Evolutionary conservation across 495 filamentous ascomycete genomes (phyloP).

Genomic region (Podospora sp.): DNA sequence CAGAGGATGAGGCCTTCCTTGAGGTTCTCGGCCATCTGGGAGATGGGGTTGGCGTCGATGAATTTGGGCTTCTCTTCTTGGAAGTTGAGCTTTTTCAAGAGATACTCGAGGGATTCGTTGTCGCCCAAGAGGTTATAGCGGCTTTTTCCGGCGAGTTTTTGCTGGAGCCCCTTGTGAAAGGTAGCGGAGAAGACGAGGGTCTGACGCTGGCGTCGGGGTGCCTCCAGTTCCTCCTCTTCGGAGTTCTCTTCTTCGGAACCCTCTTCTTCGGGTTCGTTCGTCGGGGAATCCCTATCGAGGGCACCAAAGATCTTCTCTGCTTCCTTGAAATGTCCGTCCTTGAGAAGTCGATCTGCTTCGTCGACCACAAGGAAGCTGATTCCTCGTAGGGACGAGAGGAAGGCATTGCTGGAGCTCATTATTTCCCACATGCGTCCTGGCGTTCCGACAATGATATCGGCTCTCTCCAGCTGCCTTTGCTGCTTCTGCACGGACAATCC

Average conservation of each 20-base stretch:
- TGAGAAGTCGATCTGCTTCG: slow-evolving; percentile 90
- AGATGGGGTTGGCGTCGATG: slow-evolving; percentile 83
- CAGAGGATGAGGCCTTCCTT: slow-evolving; percentile 93
- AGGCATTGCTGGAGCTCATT: slow-evolving; percentile 60
- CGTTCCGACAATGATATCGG: slow-evolving; percentile 89
- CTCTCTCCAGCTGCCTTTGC: slow-evolving; percentile 71
- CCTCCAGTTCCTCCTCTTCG: slow-evolving; percentile 31
- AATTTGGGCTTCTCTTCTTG: slow-evolving; percentile 80
- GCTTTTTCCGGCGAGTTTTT: slow-evolving; percentile 81
- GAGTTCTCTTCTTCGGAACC: slow-evolving; percentile 39
- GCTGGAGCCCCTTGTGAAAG: slow-evolving; percentile 85
- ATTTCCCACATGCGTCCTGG: slow-evolving; percentile 95
- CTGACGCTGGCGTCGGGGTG: slow-evolving; percentile 59
- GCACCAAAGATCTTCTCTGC: slow-evolving; percentile 79
- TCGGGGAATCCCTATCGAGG: slow-evolving; percentile 56
- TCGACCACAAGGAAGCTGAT: slow-evolving; percentile 88
- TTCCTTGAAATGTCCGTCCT: slow-evolving; percentile 94
- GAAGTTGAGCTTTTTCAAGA: slow-evolving; percentile 89
- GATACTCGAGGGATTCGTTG: slow-evolving; percentile 85
- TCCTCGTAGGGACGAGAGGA: slow-evolving; percentile 62
- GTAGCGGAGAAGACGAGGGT: slow-evolving; percentile 97
- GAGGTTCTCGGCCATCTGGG: slow-evolving; percentile 82
- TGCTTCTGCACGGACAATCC: slow-evolving; percentile 93
- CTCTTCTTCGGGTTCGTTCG: slow-evolving; percentile 40
- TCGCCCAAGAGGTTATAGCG: slow-evolving; percentile 67